Base-by-base conservation (phyloP, 257 asterid species). In the Phtheirospermum japonicum region DNA sequence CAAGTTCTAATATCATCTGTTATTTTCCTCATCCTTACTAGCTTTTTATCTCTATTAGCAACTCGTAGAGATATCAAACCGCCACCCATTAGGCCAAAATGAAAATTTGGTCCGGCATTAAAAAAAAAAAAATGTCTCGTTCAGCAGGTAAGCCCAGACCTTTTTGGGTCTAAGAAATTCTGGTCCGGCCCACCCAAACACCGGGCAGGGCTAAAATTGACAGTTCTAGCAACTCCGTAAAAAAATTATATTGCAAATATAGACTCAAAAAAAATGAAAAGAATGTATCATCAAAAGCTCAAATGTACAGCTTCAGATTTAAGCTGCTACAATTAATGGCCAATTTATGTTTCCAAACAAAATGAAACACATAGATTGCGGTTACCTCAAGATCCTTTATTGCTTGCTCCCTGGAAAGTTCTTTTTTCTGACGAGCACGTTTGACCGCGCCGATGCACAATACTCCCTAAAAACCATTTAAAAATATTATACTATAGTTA, bases 341-440 rank as follows among this genome's bases (percentile, higher is more conserved):
- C 52, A 73, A 39, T 46, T 48, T 48, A 17, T 48, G 42, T 59
- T 36, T 43, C 28, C 6, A 60, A 26, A 48, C 20, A 48, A 7
- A 9, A 48, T 48, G 32, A 18, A 19, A 50, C 5, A 18, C 11
- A 8, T 10, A 50, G 19, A 50, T 20, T 50, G 19, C 18, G 34
- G 54, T 69, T 79, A 92, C 99, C 99, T 82, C 71, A 56, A 92
- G 86, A 82, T 89, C 91, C 78, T 77, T 89, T 20, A 75, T 57
- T 19, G 99, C 94, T 78, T 92, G 96, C 67, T 85, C 96, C 75
- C 85, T 75, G 57, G 99, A 69, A 62, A 82, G 1, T 72, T 83
- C 88, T 75, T 79, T 77, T 68, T 71, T 87, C 82, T 74, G 85
- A 39, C 88, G 99, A 73, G 94, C 80, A 68, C 96, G 99, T 77